Conservation (phyloP, 2,329 filamentous ascomycete genomes). For the Colletotrichum viniferum region DNA sequence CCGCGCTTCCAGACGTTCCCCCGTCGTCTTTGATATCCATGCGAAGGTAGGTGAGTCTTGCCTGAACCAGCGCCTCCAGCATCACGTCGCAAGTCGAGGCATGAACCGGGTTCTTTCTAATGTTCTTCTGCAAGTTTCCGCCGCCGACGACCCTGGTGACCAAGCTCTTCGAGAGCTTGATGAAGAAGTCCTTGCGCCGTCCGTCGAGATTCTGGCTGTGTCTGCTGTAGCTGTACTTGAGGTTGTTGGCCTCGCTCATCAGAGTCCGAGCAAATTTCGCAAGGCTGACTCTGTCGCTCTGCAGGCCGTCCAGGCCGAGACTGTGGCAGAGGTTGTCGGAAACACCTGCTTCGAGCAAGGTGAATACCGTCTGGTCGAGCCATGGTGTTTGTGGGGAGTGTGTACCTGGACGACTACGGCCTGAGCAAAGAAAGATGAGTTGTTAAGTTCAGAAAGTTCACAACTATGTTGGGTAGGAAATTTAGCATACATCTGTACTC, state of each 20-base stretch:
- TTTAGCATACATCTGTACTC: not conserved
- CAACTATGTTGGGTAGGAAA: not conserved
- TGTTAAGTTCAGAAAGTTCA: not conserved
- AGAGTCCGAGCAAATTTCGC: not conserved
- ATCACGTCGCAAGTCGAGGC: not conserved
- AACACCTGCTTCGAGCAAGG: not conserved
- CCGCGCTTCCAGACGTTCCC: not conserved
- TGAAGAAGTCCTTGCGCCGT: not conserved
- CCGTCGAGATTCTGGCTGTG: not conserved
- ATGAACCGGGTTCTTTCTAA: not conserved
- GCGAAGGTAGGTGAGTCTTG: not conserved
- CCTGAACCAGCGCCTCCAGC: not conserved
- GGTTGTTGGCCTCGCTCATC: not conserved
- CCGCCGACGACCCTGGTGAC: not conserved
- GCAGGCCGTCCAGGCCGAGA: not conserved
- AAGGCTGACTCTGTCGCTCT: accelerated
- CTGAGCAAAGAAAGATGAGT: not conserved
- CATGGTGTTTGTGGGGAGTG: not conserved
- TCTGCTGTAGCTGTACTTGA: not conserved
- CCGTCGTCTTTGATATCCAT: not conserved
- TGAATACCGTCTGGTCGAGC: not conserved
- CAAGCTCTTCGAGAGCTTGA: not conserved
- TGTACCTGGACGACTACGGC: not conserved
- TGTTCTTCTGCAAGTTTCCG: not conserved
- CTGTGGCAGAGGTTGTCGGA: not conserved